A percentile compares a stretch with the other conserved stretches of the same genome.
These are phyloP conservation scores for Gliomastix tumulicola DNA, from an alignment of 2,329 filamentous ascomycete species.

Conservation along the genomic window DNA sequence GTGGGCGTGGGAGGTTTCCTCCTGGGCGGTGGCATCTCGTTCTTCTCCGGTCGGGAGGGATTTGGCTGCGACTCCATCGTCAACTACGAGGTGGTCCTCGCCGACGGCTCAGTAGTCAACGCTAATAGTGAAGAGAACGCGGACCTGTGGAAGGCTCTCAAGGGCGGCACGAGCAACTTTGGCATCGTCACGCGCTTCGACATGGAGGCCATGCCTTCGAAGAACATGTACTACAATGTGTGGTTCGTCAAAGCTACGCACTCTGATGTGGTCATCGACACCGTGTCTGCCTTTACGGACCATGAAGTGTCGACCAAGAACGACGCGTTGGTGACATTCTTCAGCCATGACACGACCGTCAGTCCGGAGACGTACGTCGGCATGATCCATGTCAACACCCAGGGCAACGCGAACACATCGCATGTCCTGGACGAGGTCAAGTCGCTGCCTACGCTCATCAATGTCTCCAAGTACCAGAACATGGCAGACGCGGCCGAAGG, in stretches of 20 bases:
- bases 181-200: slow-evolving; percentile 13
- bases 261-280: background rate
- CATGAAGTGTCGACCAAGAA: too few species aligned
- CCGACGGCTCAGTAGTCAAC: slow-evolving; percentile 33
- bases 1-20: slow-evolving; percentile 20
- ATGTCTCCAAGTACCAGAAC: too few species aligned
- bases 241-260: background rate
- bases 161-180: slow-evolving; percentile 10
- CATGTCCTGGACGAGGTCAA: background rate
- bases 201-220: slow-evolving; percentile 2
- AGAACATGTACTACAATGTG: background rate
- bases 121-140: slow-evolving; percentile 17
- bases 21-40: slow-evolving; percentile 16
- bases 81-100: slow-evolving; percentile 40
- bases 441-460: too few species aligned
- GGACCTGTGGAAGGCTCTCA: slow-evolving; percentile 8
- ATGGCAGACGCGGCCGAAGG: too few species aligned
- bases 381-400: background rate
- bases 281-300: slow-evolving; percentile 1
- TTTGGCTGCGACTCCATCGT: slow-evolving; percentile 38
- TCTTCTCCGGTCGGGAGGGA: slow-evolving; percentile 26
- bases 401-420: background rate
- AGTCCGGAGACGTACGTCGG: too few species aligned
- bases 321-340: too few species aligned
- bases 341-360: too few species aligned